These are phyloP conservation scores for Suillus americanus DNA, from an alignment of 768 basidiomycete genomes.

Conservation along the genomic window DNA sequence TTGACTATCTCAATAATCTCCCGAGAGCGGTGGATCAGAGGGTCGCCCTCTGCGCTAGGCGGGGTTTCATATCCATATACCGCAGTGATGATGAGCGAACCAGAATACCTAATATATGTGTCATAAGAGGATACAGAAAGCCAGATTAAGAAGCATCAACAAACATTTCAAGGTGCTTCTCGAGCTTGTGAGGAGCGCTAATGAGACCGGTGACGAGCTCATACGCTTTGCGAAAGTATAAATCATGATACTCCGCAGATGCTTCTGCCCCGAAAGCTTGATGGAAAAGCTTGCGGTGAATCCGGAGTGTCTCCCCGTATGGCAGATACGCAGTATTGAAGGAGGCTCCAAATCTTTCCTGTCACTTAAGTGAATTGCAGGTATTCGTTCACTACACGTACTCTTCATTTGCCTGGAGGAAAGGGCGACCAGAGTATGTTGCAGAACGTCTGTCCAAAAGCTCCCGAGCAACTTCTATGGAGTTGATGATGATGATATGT, in stretches of 20 bases:
- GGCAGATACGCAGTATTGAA: constrained; percentile 17
- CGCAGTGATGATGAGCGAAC: constrained; percentile 25
- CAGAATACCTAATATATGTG: constrained; percentile 2
- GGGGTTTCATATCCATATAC: constrained; percentile 9
- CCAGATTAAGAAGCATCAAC: not conserved
- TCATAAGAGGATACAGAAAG: not conserved
- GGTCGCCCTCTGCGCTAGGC: not conserved
- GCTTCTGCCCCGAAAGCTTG: constrained; percentile 14
- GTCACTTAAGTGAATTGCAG: not conserved
- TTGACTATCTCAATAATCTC: not conserved
- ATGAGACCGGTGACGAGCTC: constrained; percentile 11
- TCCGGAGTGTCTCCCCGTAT: constrained; percentile 21
- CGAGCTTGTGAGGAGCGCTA: not conserved
- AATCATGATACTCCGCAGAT: constrained; percentile 7
- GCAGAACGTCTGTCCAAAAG: constrained; percentile 17
- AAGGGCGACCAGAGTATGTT: constrained; percentile 16
- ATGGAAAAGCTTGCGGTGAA: constrained; percentile 21
- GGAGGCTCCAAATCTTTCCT: constrained; percentile 16
- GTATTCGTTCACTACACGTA: not conserved
- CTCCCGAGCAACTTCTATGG: constrained; percentile 12
- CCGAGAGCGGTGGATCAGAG: constrained; percentile 2
- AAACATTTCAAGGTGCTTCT: constrained; percentile 13
- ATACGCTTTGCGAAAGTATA: constrained; percentile 11
- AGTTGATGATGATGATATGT: constrained; percentile 14
- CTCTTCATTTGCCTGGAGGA: constrained; percentile 14